Conservation (phyloP, 2,329 filamentous ascomycete species). For the Fusarium oligoseptatum region DNA sequence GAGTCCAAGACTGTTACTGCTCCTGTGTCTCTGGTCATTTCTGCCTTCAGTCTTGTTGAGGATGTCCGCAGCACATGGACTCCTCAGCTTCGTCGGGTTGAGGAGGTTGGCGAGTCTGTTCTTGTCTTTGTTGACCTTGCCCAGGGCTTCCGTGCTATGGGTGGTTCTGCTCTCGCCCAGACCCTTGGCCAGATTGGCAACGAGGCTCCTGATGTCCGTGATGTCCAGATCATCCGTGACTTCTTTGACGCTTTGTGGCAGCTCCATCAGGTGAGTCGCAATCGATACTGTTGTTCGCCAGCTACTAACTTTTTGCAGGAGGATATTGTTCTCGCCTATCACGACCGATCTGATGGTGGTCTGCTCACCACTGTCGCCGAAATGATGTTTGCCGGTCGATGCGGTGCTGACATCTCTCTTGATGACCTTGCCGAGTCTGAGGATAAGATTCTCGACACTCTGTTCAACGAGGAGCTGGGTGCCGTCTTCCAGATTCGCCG, state of each 20-base stretch:
- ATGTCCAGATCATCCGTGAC: slow-evolving; percentile 84
- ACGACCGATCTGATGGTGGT: slow-evolving; percentile 94
- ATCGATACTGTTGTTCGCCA: neutral
- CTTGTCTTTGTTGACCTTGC: slow-evolving; percentile 94
- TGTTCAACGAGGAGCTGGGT: slow-evolving; percentile 97
- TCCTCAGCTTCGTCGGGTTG: slow-evolving; percentile 83
- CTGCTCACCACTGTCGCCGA: slow-evolving; percentile 91
- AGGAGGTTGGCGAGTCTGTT: slow-evolving; percentile 90
- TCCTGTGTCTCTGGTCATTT: slow-evolving; percentile 90
- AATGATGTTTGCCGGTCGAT: slow-evolving; percentile 98
- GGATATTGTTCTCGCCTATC: slow-evolving; percentile 85
- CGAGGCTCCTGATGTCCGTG: slow-evolving; percentile 86
- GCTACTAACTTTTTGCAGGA: slow-evolving; percentile 49
- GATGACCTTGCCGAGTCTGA: slow-evolving; percentile 77
- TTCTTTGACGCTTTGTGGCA: slow-evolving; percentile 88
- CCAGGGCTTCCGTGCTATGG: slow-evolving; percentile 82
- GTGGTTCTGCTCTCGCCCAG: slow-evolving; percentile 92
- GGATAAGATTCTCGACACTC: slow-evolving; percentile 76
- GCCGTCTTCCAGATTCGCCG: slow-evolving; percentile 96
- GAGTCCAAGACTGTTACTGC: slow-evolving; percentile 88
- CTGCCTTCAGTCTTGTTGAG: slow-evolving; percentile 87
- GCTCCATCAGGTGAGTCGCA: slow-evolving; percentile 58
- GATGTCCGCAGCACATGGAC: slow-evolving; percentile 93
- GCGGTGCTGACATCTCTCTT: slow-evolving; percentile 86
- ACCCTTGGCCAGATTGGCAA: slow-evolving; percentile 88